A percentile compares a stretch with the other conserved stretches of the same genome.
These are phyloP conservation scores for Tagetes patula DNA, from an alignment of 129 eudicot genomes.

Conservation along the genomic window DNA sequence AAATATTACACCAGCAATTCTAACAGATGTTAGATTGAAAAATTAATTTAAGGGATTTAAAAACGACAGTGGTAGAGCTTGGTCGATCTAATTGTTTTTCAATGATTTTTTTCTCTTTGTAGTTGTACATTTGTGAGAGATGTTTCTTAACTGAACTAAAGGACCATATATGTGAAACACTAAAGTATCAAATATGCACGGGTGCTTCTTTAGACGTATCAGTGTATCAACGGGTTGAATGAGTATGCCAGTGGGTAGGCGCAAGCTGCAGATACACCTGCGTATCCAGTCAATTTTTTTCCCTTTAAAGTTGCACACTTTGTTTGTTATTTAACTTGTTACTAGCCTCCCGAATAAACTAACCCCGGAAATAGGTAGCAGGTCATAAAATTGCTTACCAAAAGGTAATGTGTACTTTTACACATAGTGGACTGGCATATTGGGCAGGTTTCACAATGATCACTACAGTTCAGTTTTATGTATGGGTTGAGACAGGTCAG, in stretches of 20 bases:
- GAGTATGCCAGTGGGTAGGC: neutral
- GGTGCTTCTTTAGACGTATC: neutral
- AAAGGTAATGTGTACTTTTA: neutral
- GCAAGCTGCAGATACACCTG: neutral
- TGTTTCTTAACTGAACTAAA: neutral
- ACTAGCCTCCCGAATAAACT: neutral
- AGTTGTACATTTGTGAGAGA: neutral
- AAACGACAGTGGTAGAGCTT: neutral
- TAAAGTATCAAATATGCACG: slow-evolving; percentile 3
- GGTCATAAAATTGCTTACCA: neutral
- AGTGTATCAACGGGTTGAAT: neutral
- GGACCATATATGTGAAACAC: neutral
- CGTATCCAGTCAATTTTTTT: neutral
- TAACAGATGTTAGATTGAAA: neutral
- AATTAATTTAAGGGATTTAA: neutral
- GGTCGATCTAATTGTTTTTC: neutral
- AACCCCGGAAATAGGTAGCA: neutral
- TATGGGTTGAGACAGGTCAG: neutral
- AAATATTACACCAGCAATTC: neutral
- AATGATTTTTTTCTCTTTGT: neutral
- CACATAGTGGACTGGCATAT: neutral
- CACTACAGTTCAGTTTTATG: neutral
- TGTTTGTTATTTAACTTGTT: neutral
- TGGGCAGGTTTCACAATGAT: neutral
- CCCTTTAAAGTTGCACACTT: too few relatives aligned